phyloP scores from a whole-genome alignment of 2,329 filamentous ascomycete species.

The Neopestalotiopsis sp. region DNA sequence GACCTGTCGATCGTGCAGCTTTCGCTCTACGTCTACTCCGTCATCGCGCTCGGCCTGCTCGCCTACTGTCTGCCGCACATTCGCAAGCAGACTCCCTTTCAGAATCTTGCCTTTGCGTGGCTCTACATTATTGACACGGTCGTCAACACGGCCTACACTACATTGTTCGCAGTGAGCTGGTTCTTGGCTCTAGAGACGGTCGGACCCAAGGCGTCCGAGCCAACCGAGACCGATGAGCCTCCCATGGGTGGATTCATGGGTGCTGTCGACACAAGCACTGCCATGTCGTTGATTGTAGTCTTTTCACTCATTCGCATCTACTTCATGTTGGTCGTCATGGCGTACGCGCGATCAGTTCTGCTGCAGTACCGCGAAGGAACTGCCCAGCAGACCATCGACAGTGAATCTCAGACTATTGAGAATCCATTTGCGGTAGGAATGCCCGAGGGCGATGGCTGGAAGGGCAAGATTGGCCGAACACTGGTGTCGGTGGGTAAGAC shows the following conservation, averaged over 20 bases:
- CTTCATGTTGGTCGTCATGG: conserved; percentile 82
- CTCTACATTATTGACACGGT: conserved; percentile 83
- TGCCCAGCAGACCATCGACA: conserved; percentile 37
- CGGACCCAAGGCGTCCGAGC: conserved; percentile 34
- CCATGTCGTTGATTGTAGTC: conserved; percentile 75
- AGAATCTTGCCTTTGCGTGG: conserved; percentile 82
- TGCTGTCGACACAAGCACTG: conserved; percentile 69
- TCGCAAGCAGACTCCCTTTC: conserved; percentile 76
- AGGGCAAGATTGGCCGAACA: conserved; percentile 75
- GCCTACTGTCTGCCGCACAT: conserved; percentile 79
- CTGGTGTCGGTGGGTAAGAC: conserved; percentile 76
- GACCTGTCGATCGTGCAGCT: conserved; percentile 82
- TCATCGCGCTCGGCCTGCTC: conserved; percentile 71
- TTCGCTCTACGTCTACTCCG: conserved; percentile 89
- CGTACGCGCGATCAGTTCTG: conserved; percentile 79
- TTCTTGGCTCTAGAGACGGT: conserved; percentile 69
- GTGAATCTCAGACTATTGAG: conserved; percentile 49
- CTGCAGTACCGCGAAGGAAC: conserved; percentile 67
- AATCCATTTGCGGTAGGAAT: conserved; percentile 73
- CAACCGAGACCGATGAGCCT: conserved; percentile 24
- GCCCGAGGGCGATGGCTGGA: conserved; percentile 80
- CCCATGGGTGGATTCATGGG: conserved; percentile 22
- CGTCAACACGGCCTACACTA: conserved; percentile 82
- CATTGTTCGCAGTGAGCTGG: conserved; percentile 83
- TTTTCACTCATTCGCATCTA: conserved; percentile 82